A percentile compares a stretch with the other conserved stretches of the same genome.
Conservation (phyloP, 331 rosid genomes). For the Pyracantha coccinea region DNA sequence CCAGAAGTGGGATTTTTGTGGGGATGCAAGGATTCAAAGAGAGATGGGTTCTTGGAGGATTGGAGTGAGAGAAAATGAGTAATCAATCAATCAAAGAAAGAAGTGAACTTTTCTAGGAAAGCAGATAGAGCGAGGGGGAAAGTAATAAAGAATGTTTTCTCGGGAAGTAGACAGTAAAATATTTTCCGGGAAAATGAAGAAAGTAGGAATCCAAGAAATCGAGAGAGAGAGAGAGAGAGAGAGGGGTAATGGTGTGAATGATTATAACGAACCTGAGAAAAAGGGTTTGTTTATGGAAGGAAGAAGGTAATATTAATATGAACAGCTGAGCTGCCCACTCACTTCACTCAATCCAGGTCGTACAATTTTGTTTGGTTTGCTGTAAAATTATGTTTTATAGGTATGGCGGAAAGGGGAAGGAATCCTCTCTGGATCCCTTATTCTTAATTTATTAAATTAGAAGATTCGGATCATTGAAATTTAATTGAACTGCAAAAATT, state of each 20-base stretch:
- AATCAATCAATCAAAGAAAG: not conserved
- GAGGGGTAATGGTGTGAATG: not conserved
- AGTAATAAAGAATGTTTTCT: not conserved
- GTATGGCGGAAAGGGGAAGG: not conserved
- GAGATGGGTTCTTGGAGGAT: not conserved
- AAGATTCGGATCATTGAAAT: no score
- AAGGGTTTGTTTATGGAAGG: not conserved
- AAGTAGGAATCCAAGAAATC: slow-evolving; percentile 28
- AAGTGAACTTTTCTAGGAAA: not conserved
- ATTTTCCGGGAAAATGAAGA: not conserved
- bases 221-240: not conserved
- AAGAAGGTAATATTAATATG: not conserved
- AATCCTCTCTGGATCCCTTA: no score
- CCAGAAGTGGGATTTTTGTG: not conserved
- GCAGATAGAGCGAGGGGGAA: not conserved
- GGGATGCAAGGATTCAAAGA: not conserved
- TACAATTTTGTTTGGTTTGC: not conserved
- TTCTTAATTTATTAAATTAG: no score
- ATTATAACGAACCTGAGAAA: not conserved
- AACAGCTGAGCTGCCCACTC: no score
- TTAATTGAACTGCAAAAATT: no score
- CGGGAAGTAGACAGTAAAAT: not conserved
- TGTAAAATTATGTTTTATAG: not conserved
- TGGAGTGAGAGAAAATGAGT: not conserved
- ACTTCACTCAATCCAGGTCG: no score